Evolutionary conservation across 352 stramenopile species (phyloP), one percentile per base, ranked within the genome.

Genomic region (Phytophthora colocasiae): DNA sequence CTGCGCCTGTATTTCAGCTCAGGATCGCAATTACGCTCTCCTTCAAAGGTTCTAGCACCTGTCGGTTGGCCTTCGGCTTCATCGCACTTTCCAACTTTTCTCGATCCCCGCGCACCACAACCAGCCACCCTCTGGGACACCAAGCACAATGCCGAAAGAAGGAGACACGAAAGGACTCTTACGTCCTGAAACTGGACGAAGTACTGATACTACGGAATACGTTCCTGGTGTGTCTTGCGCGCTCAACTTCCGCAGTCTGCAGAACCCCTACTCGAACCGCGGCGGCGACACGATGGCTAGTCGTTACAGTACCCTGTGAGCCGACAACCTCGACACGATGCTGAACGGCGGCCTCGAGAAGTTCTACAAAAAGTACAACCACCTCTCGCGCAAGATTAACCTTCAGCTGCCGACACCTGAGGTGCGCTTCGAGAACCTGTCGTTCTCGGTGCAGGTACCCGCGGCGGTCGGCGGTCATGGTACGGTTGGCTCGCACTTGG

Each of bases 311-410:
- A 74, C 85, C 34, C 66, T 93, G 52, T 73, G 83, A n/a, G 79
- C 85, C 36, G 80, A 87, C 38, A 74, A 91, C 54, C 57, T 93
- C 29, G 85, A 91, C 52, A 81, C 67, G 29, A 92, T 73, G 66
- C 73, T 93, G 1, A 76, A 77, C 40, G 85, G 85, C 19, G 85
- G 85, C 1, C 68, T 94, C 3, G 85, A 94, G 39, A 70, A 66
- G n/a, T 93, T 93, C 64, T 93, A 93, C 75, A 87, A 90, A 56
- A 93, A 93, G 66, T 93, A 92, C 75, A 67, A 91, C 58, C 77
- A 91, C 55, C 31, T 90, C 3, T 92, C 80, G 10, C 73, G 69
- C 34, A 91, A 91, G 69, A 71, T 91, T 50, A 91, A 92, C 48
- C 36, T 74, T 4, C 66, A 66, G 45, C 15, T 74, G 2, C 60